Evolutionary conservation across 1,139 yeast species (phyloP), one percentile per base, ranked within the genome.

Genomic region (Kurtzmaniella quercitrusa): DNA sequence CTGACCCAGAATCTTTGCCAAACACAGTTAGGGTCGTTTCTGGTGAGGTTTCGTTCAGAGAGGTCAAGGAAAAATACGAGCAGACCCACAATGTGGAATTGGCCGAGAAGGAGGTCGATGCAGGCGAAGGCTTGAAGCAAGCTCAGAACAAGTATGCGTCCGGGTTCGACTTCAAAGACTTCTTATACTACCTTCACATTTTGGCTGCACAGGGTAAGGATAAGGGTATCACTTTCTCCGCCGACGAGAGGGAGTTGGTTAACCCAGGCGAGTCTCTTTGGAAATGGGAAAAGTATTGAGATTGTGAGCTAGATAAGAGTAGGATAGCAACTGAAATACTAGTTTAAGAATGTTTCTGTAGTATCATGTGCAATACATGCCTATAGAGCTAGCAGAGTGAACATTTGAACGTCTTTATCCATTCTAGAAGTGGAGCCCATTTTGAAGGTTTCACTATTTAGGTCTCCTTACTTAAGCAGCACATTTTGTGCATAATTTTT

Each of bases 231-330:
- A 51, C 59, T 38, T 68, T 63, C 47, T 54, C 59, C 27, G 47
- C 50, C 10, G 63, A 63, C 49, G 75, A 77, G 40, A 70, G 71
- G 44, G 85, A 81, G 52, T 53, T 75, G 34, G 66, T 81, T 44
- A 81, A 81, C 56, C 85, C 85, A 1, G 68, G 68, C 17, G 76
- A 76, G 57, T 57, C 65, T 2, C 53, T 73, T 40, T 81, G 81
- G 76, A 72, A 70, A 52, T 80, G 85, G 84, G 65, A 58, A 17
- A 65, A 60, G 44, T 67, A 25, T 38, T 50, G 41, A 37, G 14
- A 11, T 27, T 8, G 12, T 12, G 11, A 14, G 36, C 18, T 16
- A 21, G 23, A 5, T 21, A 5, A 5, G 23, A 21, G 23, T 21
- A 21, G 23, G n/a, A n/a, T n/a, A n/a, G n/a, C n/a, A n/a, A n/a